phyloP scores from a whole-genome alignment of 441 rosid genomes.

The Pelargonium cotyledonis region DNA sequence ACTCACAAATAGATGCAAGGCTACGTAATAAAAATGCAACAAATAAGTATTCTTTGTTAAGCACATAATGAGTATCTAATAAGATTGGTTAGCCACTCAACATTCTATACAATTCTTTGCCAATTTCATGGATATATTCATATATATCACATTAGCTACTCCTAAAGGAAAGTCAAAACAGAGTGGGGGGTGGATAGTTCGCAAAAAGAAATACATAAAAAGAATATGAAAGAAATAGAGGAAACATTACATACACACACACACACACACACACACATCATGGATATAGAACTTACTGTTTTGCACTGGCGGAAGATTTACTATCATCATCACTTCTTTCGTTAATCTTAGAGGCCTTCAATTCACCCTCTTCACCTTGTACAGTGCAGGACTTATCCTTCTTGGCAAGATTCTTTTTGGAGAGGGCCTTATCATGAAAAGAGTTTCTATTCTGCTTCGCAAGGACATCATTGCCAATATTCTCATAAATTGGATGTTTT shows the following conservation, averaged over 20 bases:
- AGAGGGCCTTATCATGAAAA: not conserved
- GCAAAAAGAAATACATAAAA: not conserved
- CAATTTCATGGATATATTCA: not conserved
- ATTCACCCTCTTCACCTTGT: constrained; percentile 20
- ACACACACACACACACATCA: not conserved
- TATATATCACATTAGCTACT: not conserved
- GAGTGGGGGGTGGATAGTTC: no score
- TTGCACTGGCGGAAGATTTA: constrained; percentile 20
- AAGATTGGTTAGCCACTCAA: not conserved
- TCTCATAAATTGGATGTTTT: constrained; percentile 25
- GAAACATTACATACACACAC: not conserved
- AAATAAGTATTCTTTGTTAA: not conserved
- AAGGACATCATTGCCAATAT: constrained; percentile 24
- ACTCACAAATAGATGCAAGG: not conserved
- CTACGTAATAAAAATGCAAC: not conserved
- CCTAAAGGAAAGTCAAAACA: not conserved
- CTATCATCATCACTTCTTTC: constrained; percentile 21
- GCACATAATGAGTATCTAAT: not conserved
- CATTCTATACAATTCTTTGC: not conserved
- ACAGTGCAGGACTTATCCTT: constrained; percentile 20
- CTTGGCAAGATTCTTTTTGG: constrained; percentile 19
- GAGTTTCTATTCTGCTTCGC: constrained; percentile 25
- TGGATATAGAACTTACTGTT: constrained; percentile 26
- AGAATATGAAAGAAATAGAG: not conserved
- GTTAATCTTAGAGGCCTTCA: constrained; percentile 21